Base-by-base conservation (phyloP, 129 eudicot genomes). In the Calendula officinalis region DNA sequence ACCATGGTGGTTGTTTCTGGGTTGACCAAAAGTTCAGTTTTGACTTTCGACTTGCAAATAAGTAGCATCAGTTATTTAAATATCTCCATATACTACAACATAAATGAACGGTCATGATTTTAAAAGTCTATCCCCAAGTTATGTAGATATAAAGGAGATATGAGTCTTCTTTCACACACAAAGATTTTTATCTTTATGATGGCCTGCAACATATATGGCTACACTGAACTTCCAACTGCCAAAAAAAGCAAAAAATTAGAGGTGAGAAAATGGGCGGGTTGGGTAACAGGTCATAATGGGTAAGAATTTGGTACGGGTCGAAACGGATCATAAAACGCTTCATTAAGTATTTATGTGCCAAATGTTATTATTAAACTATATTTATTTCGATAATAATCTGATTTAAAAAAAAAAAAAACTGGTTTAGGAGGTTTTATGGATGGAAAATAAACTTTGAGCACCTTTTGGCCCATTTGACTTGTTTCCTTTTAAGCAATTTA, bases 131-230 rank as follows among this genome's bases (percentile, higher is more conserved):
- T 68, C 66, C 57, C 56, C 13, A 56, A 49, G 16, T 33, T 33
- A 44, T 68, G 1, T 4, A 67, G 70, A 64, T 15, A 59, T 5
- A 42, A 15, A 60, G 32, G 68, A 63, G 45, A 38, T 56, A 16
- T 38, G 36, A 22, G 35, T 34, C 36, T 16, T 40, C 51, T 10
- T 36, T 9, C 35, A 12, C 16, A 8, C 47, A 59, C 35, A 7
- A 2, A 5, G n/a, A n/a, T n/a, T 8, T 15, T 15, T 11, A 9
- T 44, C 80, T 38, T 66, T 69, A 76, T 11, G 69, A 59, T 62
- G 95, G 95, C 82, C 95, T 81, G 69, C 78, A 64, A 86, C 97
- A 90, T 63, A 90, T 30, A 64, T 73, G 75, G 61, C 69, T 60
- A 35, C 84, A 67, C 8, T 62, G 66, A 57, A 86, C 72, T 48